Percentiles rank a stretch among this genome's conserved stretches.
phyloP scores from a whole-genome alignment of 2,329 filamentous ascomycete genomes.

The Neospermospora avenae region DNA sequence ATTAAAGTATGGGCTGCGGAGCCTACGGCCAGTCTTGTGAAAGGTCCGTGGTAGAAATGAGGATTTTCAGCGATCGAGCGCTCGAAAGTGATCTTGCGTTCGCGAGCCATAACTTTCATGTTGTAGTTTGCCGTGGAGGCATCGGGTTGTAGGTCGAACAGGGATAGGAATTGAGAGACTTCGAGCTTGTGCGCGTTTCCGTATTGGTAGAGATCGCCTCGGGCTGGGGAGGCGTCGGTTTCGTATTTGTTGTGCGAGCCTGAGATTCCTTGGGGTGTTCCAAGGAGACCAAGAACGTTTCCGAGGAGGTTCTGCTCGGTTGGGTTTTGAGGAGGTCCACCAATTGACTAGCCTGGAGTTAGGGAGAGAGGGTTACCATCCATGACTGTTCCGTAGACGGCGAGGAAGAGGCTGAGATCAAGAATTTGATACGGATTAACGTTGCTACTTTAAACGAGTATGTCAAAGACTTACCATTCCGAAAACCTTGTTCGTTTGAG shows the following conservation, averaged over 20 bases:
- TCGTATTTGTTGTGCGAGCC: constrained; percentile 3
- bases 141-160: not conserved
- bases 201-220: not conserved
- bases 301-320: not conserved
- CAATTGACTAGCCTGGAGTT: not conserved
- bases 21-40: not conserved
- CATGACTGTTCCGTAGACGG: not conserved
- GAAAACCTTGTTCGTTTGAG: not conserved
- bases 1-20: constrained; percentile 4
- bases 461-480: not conserved
- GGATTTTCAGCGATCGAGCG: constrained; percentile 10
- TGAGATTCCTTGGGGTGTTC: not conserved
- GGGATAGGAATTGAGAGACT: not conserved
- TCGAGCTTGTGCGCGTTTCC: constrained; percentile 6
- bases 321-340: not conserved
- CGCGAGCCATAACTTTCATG: not conserved
- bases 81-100: constrained; percentile 5
- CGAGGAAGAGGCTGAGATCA: not conserved
- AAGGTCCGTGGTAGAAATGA: constrained; percentile 8
- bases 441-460: not conserved
- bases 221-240: not conserved
- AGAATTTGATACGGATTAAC: not conserved
- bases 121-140: not conserved
- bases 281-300: not conserved
- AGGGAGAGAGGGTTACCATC: not conserved